phyloP scores from a whole-genome alignment of 2,329 filamentous ascomycete genomes.

The Alternaria sp. region DNA sequence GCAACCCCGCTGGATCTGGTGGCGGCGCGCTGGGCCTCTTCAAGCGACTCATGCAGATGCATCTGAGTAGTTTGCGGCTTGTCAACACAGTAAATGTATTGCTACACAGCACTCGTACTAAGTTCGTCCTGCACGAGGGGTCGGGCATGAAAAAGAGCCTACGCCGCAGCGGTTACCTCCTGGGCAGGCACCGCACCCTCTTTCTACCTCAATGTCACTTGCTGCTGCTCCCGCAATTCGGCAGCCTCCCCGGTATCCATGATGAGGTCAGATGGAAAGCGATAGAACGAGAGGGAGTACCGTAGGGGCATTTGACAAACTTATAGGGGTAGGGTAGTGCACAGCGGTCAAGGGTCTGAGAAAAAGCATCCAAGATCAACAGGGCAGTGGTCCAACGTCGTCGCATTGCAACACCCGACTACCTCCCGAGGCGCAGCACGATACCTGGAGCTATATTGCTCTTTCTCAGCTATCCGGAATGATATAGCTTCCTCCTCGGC shows the following conservation, averaged over 20 bases:
- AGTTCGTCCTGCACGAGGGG: background rate
- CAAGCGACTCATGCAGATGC: conserved; percentile 1
- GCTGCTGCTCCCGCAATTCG: background rate
- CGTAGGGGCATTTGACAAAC: conserved; percentile 1
- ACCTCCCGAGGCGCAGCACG: background rate
- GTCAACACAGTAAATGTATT: background rate
- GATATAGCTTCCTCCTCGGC: background rate
- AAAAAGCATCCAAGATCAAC: conserved; percentile 12
- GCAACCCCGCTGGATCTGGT: conserved; percentile 12
- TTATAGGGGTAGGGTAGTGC: background rate
- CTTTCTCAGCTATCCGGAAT: background rate
- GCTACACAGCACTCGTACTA: background rate
- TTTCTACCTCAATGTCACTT: conserved; percentile 4
- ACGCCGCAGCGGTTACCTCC: background rate
- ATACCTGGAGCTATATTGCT: conserved; percentile 3
- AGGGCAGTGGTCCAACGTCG: conserved; percentile 9
- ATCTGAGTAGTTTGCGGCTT: background rate
- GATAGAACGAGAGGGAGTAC: conserved; percentile 6
- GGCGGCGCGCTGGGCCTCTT: conserved; percentile 2
- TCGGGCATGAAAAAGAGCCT: conserved; percentile 2
- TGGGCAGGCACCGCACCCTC: background rate
- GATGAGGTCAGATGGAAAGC: background rate
- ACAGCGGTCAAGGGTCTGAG: background rate
- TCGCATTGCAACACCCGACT: conserved; percentile 8
- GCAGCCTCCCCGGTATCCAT: background rate